Conservation (phyloP, 495 filamentous ascomycete species). For the Penicillium steckii region DNA sequence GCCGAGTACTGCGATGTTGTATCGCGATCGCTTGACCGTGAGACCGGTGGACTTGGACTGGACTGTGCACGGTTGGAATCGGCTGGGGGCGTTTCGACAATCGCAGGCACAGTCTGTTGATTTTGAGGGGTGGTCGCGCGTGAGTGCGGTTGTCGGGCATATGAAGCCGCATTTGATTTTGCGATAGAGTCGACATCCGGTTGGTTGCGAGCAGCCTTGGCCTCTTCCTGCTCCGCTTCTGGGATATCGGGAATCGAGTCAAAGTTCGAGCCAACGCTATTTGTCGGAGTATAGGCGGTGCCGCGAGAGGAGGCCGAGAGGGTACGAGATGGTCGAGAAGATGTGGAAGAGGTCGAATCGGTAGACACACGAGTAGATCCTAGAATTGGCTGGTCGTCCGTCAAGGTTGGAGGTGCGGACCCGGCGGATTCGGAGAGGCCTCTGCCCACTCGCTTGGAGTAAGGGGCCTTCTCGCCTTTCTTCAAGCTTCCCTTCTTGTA, state of each 20-base stretch:
- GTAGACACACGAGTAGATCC: constrained; percentile 70
- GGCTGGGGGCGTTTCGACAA: constrained; percentile 64
- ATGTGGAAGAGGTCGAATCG: constrained; percentile 60
- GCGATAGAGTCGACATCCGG: constrained; percentile 8
- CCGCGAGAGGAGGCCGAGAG: constrained; percentile 27
- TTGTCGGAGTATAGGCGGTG: constrained; percentile 20
- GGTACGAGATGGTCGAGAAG: constrained; percentile 24
- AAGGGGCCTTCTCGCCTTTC: constrained; percentile 72
- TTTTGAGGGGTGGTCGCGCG: constrained; percentile 32
- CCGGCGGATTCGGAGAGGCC: constrained; percentile 58
- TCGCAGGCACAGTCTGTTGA: constrained; percentile 58
- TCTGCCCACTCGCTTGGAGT: constrained; percentile 70
- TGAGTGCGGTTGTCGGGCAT: constrained; percentile 43
- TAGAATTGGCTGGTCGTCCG: constrained; percentile 49
- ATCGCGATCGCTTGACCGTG: constrained; percentile 56
- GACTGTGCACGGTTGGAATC: constrained; percentile 28
- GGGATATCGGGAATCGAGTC: constrained; percentile 30
- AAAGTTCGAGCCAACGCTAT: constrained; percentile 24
- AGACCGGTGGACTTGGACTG: constrained; percentile 33
- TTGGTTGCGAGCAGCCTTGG: background rate
- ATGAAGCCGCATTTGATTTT: constrained; percentile 21
- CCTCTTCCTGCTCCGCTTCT: constrained; percentile 22
- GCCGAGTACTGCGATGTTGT: constrained; percentile 27
- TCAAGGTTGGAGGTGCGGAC: constrained; percentile 38
- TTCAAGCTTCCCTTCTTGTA: constrained; percentile 86